phyloP scores from a whole-genome alignment of 257 asterid genomes.

The Ilex asprella region DNA sequence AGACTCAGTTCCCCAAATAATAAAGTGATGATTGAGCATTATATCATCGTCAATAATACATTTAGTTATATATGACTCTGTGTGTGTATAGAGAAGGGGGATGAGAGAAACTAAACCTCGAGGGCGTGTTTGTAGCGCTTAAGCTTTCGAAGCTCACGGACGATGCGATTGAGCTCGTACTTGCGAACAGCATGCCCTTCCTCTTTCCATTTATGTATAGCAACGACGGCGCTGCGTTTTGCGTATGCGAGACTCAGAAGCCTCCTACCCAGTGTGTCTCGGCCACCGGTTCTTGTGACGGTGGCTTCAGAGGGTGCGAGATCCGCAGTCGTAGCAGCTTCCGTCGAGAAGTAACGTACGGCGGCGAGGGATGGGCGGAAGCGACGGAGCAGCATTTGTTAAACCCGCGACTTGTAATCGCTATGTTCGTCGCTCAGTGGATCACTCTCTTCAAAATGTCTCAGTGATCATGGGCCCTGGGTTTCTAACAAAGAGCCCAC shows the following conservation, averaged over 20 bases:
- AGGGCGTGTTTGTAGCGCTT: slow-evolving; percentile 84
- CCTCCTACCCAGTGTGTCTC: slow-evolving; percentile 69
- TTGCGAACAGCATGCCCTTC: slow-evolving; percentile 68
- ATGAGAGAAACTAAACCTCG: slow-evolving; percentile 41
- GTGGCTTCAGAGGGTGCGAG: slow-evolving; percentile 15
- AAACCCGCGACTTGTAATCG: too few relatives aligned
- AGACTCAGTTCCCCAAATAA: neutral
- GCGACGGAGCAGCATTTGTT: slow-evolving; percentile 35
- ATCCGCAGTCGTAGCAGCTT: slow-evolving; percentile 25
- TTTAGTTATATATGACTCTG: too few relatives aligned
- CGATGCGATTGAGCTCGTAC: slow-evolving; percentile 78
- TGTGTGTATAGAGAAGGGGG: neutral
- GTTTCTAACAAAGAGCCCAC: too few relatives aligned
- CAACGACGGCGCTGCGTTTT: slow-evolving; percentile 71
- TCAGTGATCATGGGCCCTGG: too few relatives aligned
- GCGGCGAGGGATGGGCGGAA: slow-evolving; percentile 53
- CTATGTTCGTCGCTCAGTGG: too few relatives aligned
- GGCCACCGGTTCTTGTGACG: slow-evolving; percentile 19
- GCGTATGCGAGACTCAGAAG: slow-evolving; percentile 55
- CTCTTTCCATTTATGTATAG: slow-evolving; percentile 82
- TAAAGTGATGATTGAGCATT: too few relatives aligned
- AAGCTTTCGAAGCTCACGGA: slow-evolving; percentile 73
- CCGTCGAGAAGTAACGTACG: slow-evolving; percentile 50
- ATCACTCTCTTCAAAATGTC: too few relatives aligned
- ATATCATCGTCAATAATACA: too few relatives aligned